These are phyloP conservation scores for Stachybotrys chlorohalonatus DNA, from an alignment of 2,329 filamentous ascomycete species.

Conservation along the genomic window DNA sequence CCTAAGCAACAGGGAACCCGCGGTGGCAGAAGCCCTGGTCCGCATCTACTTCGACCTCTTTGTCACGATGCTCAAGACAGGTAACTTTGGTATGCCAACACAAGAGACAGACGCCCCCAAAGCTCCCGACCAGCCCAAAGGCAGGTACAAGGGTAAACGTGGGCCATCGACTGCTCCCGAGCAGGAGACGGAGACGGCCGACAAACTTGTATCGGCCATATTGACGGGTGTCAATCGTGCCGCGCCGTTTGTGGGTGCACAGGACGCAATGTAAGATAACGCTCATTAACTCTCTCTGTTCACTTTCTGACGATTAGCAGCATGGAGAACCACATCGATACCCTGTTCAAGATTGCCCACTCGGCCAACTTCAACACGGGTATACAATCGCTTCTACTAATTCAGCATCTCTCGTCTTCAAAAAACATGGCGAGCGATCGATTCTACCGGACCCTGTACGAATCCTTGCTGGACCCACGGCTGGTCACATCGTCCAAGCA, in stretches of 20 bases:
- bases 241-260: slow-evolving; percentile 81
- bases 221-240: slow-evolving; percentile 93
- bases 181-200: slow-evolving; percentile 58
- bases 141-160: slow-evolving; percentile 5
- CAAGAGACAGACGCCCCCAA: slow-evolving; percentile 30
- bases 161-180: slow-evolving; percentile 23
- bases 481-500: slow-evolving; percentile 89
- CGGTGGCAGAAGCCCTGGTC: slow-evolving; percentile 70
- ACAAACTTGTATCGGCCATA: slow-evolving; percentile 87
- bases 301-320: slow-evolving; percentile 26
- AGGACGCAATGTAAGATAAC: slow-evolving; percentile 58
- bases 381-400: slow-evolving; percentile 87
- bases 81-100: slow-evolving; percentile 25
- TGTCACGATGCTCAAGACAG: slow-evolving; percentile 65
- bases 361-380: slow-evolving; percentile 99
- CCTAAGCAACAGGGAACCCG: slow-evolving; percentile 72
- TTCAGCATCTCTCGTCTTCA: slow-evolving; percentile 79
- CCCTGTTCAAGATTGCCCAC: slow-evolving; percentile 90
- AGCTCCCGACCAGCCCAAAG: slow-evolving; percentile 14
- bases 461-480: slow-evolving; percentile 85
- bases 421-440: slow-evolving; percentile 79
- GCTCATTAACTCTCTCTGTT: neutral
- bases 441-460: slow-evolving; percentile 92
- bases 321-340: slow-evolving; percentile 83
- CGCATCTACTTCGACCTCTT: slow-evolving; percentile 92